phyloP scores from a whole-genome alignment of 768 basidiomycete species.

The Lactarius vividus region DNA sequence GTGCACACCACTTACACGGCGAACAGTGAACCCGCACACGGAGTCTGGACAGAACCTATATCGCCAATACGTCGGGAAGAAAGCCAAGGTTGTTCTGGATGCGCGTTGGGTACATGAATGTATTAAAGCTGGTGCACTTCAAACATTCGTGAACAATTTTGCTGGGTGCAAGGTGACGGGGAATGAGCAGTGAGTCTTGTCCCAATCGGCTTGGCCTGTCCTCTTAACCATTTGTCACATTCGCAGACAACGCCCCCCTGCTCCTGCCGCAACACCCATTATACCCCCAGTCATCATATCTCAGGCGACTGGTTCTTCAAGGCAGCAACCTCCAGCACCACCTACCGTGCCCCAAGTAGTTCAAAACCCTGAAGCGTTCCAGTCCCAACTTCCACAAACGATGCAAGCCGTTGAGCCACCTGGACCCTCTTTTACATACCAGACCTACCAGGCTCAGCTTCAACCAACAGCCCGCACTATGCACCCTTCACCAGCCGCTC shows the following conservation, averaged over 20 bases:
- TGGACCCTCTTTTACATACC: conserved; percentile 33
- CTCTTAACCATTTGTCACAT: background rate
- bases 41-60: conserved; percentile 78
- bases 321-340: conserved; percentile 24
- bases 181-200: conserved; percentile 55
- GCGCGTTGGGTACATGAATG: conserved; percentile 78
- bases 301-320: conserved; percentile 23
- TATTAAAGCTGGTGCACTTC: conserved; percentile 61
- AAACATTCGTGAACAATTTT: conserved; percentile 75
- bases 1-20: background rate
- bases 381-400: conserved; percentile 19
- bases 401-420: conserved; percentile 28
- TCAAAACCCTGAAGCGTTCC: conserved; percentile 23
- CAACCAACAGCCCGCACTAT: conserved; percentile 41
- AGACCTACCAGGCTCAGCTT: conserved; percentile 40
- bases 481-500: conserved; percentile 46
- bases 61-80: conserved; percentile 76
- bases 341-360: conserved; percentile 27
- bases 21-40: conserved; percentile 71
- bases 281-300: conserved; percentile 16
- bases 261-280: conserved; percentile 22
- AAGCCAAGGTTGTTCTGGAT: conserved; percentile 73
- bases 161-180: conserved; percentile 81
- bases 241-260: conserved; percentile 10
- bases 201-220: conserved; percentile 24